These are phyloP conservation scores for Aspergillus sp. DNA, from an alignment of 2,329 filamentous ascomycete species.

Conservation along the genomic window DNA sequence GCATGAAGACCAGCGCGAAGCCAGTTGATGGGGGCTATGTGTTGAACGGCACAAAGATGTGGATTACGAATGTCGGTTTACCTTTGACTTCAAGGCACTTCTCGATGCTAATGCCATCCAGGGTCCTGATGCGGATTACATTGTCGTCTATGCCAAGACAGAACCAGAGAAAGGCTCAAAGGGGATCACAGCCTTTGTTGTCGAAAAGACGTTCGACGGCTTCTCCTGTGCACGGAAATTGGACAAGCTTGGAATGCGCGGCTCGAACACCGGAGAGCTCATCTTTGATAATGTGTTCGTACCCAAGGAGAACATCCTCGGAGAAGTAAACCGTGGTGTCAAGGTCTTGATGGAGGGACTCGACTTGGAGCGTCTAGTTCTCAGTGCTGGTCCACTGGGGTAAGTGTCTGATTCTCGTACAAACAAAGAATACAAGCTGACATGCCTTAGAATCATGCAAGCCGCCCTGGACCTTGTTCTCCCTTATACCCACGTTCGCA, in stretches of 20 bases:
- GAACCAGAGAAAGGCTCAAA: constrained; percentile 75
- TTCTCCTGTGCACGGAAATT: constrained; percentile 89
- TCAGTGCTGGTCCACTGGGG: constrained; percentile 86
- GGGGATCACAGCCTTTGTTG: constrained; percentile 93
- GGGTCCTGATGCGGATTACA: constrained; percentile 84
- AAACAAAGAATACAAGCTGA: neutral
- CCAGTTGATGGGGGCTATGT: constrained; percentile 80
- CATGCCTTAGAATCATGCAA: constrained; percentile 70
- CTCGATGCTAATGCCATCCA: constrained; percentile 9
- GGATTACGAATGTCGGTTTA: constrained; percentile 87
- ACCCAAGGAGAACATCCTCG: constrained; percentile 76
- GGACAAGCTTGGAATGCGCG: constrained; percentile 97
- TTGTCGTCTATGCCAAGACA: constrained; percentile 98
- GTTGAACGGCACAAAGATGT: constrained; percentile 94
- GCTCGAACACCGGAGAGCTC: constrained; percentile 92
- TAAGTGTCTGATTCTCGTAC: constrained; percentile 23
- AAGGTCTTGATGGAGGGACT: constrained; percentile 94
- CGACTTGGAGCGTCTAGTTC: constrained; percentile 87
- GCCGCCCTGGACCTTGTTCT: constrained; percentile 80
- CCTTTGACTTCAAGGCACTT: neutral
- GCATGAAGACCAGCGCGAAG: constrained; percentile 85
- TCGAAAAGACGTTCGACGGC: constrained; percentile 67
- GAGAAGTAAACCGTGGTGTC: constrained; percentile 76
- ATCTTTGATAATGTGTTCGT: constrained; percentile 91
- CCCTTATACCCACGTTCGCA: constrained; percentile 84